Base-by-base conservation (phyloP, 2,329 filamentous ascomycete species). In the Drechslera avenae region DNA sequence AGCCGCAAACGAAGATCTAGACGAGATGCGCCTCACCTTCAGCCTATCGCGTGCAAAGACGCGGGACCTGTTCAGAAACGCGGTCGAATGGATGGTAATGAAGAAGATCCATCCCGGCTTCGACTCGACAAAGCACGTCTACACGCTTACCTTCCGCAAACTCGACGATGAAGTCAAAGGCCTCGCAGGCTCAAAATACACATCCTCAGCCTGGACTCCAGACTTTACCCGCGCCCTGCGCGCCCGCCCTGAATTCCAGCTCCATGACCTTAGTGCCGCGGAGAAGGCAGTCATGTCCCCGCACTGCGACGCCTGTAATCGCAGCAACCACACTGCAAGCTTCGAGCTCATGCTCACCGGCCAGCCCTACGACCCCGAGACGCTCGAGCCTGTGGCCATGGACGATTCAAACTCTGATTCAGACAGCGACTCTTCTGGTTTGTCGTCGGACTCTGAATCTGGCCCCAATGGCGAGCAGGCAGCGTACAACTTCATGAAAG, bases 71-170 rank as follows among this genome's bases (percentile, higher is more conserved):
- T 93, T 93, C 75, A 83, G 82, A 39, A 85, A 86, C 61, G 87
- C 84, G 0, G 79, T 93, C 2, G 88, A 91, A 67, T 93, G 89
- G 89, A 87, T 92, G 74, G 86, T 93, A 2, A 88, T 91, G 63
- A 89, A 88, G 66, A 86, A 87, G 60, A 79, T 94, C 42, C 87
- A 91, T 59, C 89, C 88, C 0, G 83, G 79, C 0, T 92, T 91
- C 62, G 75, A 81, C 9, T 79, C 81, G 14, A 75, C 81, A 4
- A 83, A 89, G 52, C 78, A 82, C 6, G 75, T 91, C 10, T 94
- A 91, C 69, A 64, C 74, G 10, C 78, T 88, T 19, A 85, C 88
- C 0, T 91, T 91, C 76, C 75, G 76, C 40, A 90, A 90, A 64
- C 77, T 93, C 0, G 83, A 90, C 57, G 84, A 89, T 57, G 87